Percentiles rank a stretch among this genome's conserved stretches.
Conservation (phyloP, 2,329 filamentous ascomycete species). For the Exophiala mesophila region DNA sequence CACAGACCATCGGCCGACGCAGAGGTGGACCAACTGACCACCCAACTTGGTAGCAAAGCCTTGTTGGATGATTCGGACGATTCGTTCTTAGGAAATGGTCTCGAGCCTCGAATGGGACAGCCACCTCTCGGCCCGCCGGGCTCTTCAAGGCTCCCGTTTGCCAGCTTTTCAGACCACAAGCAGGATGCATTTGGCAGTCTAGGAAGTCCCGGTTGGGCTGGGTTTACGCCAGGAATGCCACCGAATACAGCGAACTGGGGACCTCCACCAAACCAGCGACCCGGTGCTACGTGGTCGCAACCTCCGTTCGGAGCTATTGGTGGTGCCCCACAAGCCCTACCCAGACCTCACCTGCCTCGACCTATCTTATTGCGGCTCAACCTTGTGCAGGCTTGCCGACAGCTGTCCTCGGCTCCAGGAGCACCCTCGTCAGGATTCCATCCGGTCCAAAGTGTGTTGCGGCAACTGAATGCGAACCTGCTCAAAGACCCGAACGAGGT, state of each 20-base stretch:
- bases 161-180: constrained; percentile 24
- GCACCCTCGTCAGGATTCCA: constrained; percentile 60
- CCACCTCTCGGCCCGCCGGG: constrained; percentile 48
- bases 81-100: constrained; percentile 45
- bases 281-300: constrained; percentile 38
- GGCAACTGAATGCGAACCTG: constrained; percentile 58
- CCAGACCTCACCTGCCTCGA: constrained; percentile 55
- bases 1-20: constrained; percentile 42
- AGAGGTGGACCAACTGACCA: constrained; percentile 66
- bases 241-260: constrained; percentile 16
- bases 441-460: constrained; percentile 58
- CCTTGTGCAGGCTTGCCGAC: constrained; percentile 73
- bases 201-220: constrained; percentile 20
- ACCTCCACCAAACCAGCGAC: constrained; percentile 15
- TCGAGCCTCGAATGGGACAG: constrained; percentile 36
- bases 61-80: constrained; percentile 72
- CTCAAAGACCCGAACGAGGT: constrained; percentile 52
- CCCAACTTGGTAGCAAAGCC: constrained; percentile 85
- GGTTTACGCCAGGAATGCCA: constrained; percentile 21
- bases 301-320: constrained; percentile 45
- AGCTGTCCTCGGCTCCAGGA: constrained; percentile 41
- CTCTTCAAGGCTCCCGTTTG: constrained; percentile 43
- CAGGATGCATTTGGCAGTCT: constrained; percentile 22
- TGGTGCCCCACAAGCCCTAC: constrained; percentile 29
- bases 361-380: constrained; percentile 66